Evolutionary conservation across 1,284 basidiomycete species (phyloP).

Genomic region (Apiotrichum brassicae): DNA sequence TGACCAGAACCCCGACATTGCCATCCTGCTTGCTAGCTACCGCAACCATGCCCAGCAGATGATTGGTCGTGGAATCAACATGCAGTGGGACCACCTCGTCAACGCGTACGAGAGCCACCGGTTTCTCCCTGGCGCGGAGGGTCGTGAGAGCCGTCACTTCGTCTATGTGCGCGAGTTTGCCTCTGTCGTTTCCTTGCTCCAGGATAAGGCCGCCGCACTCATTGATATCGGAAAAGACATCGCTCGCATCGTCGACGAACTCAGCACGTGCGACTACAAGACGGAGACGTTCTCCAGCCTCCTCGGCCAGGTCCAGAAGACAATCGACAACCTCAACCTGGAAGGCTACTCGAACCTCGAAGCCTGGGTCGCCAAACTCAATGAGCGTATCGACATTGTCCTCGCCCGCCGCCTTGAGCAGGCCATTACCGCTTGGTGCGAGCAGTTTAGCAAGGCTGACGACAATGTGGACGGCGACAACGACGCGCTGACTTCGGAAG

Average conservation of each 20-base stretch:
- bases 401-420: conserved; percentile 69
- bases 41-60: conserved; percentile 84
- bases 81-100: conserved; percentile 95
- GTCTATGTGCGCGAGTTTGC: conserved; percentile 94
- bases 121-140: conserved; percentile 61
- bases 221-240: conserved; percentile 89
- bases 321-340: conserved; percentile 87
- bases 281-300: conserved; percentile 71
- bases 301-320: conserved; percentile 75
- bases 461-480: conserved; percentile 67
- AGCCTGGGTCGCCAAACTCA: conserved; percentile 85
- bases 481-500: conserved; percentile 43
- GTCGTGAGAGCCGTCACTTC: conserved; percentile 80
- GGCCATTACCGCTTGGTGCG: conserved; percentile 81
- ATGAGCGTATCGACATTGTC: conserved; percentile 76
- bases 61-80: conserved; percentile 78
- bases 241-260: conserved; percentile 72
- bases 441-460: conserved; percentile 69
- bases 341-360: conserved; percentile 98
- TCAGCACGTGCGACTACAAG: conserved; percentile 78
- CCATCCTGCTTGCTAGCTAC: conserved; percentile 88
- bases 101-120: conserved; percentile 79
- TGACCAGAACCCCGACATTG: conserved; percentile 79
- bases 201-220: conserved; percentile 91
- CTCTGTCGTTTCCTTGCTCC: conserved; percentile 76